These are phyloP conservation scores for Suillus occidentalis DNA, from an alignment of 768 basidiomycete species.

Conservation along the genomic window DNA sequence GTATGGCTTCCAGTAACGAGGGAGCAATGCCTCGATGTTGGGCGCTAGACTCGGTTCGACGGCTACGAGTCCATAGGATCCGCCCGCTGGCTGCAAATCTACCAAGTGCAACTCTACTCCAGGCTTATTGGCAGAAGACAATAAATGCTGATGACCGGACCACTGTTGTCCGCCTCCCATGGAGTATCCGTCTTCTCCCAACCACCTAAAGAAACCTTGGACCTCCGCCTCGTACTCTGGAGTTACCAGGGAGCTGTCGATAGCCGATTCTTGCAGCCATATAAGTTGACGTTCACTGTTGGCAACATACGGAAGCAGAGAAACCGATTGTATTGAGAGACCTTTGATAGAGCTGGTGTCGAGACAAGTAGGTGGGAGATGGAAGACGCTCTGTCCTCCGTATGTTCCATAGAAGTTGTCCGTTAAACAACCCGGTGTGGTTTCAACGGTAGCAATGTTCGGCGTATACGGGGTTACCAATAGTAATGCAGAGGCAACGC, in stretches of 20 bases:
- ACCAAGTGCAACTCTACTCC: slow-evolving; percentile 12
- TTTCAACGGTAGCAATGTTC: slow-evolving; percentile 13
- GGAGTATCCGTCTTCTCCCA: slow-evolving; percentile 18
- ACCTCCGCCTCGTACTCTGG: slow-evolving; percentile 35
- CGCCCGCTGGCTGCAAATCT: slow-evolving; percentile 44
- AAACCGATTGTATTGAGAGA: slow-evolving; percentile 24
- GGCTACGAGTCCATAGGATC: slow-evolving; percentile 50
- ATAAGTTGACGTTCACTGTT: slow-evolving; percentile 44
- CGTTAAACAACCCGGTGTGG: slow-evolving; percentile 43
- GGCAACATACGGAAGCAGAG: slow-evolving; percentile 26
- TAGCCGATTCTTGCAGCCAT: slow-evolving; percentile 58
- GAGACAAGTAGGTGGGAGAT: slow-evolving; percentile 43
- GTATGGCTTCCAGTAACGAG: slow-evolving; percentile 70
- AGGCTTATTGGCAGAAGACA: slow-evolving; percentile 13
- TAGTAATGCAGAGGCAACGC: slow-evolving; percentile 9
- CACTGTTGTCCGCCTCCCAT: slow-evolving; percentile 12
- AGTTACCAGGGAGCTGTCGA: slow-evolving; percentile 46
- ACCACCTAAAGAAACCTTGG: slow-evolving; percentile 35
- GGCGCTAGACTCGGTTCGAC: slow-evolving; percentile 41
- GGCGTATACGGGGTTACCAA: slow-evolving; percentile 22
- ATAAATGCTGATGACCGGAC: slow-evolving; percentile 20
- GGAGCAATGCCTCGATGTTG: slow-evolving; percentile 62
- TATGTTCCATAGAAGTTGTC: slow-evolving; percentile 57
- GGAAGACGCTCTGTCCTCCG: slow-evolving; percentile 52
- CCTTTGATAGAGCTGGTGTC: slow-evolving; percentile 12